Evolutionary conservation across 805 yeast species (phyloP), one percentile per base, ranked within the genome.

Genomic region (Cyberlindnera bimundalis): DNA sequence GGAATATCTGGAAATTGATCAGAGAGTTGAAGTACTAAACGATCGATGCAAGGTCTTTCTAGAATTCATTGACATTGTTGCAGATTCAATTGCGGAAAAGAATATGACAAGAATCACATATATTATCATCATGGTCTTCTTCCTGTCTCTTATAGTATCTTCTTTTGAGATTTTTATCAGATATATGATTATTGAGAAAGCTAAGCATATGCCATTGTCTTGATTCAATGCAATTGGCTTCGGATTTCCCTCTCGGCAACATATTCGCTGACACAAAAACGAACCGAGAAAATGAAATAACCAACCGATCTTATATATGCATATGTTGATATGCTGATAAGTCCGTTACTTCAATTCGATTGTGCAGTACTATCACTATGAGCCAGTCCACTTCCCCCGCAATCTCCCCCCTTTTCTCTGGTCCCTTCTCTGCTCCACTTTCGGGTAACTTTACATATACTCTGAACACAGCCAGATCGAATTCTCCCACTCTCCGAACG

Each of bases 1-100:
- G 43, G 96, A 93, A 49, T 93, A 93, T 55, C 66, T 93, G 42
- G 99, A 93, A 63, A 90, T 93, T 47, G 97, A 91, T 59, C 96
- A 87, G 62, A 68, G 99, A 39, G 96, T 91, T 23, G 90, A 86
- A 56, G 96, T 93, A 5, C 70, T 93, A 35, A 93, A 93, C 55
- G 97, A 91, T 59, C 69, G 97, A 35, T 90, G 98, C 61, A 85
- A 84, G 59, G 96, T 93, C 21, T 93, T 91, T 54, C 67, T 93
- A 56, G 99, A 93, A 57, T 85, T 93, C 55, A 86, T 88, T 58
- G 96, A 90, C 55, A 84, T 93, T 40, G 80, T 93, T 48, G 89
- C 91, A 16, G 98, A 93, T 58, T 86, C 96, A 33, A 83, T 93
- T 50, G 96, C 96, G 6, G 98, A 93, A 64, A 76, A 82, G 47